Conservation (phyloP, 2,329 filamentous ascomycete species). For the Sclerotinia glacialis region DNA sequence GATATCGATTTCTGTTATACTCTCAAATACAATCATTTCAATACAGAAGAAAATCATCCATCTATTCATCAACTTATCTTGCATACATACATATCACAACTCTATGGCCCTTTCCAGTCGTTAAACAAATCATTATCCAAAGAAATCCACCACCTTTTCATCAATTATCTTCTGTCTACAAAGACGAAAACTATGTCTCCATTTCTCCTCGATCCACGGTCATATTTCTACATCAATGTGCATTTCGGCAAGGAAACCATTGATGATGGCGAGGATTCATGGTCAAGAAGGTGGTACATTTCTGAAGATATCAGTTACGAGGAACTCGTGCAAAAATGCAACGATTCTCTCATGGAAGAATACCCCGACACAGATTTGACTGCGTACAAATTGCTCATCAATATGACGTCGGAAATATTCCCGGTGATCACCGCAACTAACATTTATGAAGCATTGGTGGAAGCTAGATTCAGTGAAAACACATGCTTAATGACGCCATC, state of each 20-base stretch:
- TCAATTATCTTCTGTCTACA: neutral
- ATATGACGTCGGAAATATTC: neutral
- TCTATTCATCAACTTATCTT: neutral
- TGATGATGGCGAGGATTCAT: neutral
- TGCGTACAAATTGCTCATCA: neutral
- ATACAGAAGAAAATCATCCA: neutral
- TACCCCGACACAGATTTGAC: neutral
- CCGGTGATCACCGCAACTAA: neutral
- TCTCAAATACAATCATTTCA: neutral
- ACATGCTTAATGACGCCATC: neutral
- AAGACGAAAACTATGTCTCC: neutral
- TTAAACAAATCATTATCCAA: neutral
- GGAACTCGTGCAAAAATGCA: neutral
- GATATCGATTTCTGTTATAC: neutral
- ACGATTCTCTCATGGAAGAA: neutral
- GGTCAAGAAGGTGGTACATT: neutral
- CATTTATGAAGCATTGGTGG: neutral
- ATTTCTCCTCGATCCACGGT: neutral
- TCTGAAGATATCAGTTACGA: neutral
- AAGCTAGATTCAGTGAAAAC: too few species aligned
- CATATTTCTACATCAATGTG: neutral
- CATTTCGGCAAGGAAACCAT: neutral
- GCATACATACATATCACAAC: too few species aligned
- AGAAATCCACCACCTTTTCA: neutral
- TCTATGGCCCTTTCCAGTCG: neutral